Percentiles rank a stretch among this genome's conserved stretches.
Conservation (phyloP, 2,329 filamentous ascomycete genomes). For the Seiridium cupressi region DNA sequence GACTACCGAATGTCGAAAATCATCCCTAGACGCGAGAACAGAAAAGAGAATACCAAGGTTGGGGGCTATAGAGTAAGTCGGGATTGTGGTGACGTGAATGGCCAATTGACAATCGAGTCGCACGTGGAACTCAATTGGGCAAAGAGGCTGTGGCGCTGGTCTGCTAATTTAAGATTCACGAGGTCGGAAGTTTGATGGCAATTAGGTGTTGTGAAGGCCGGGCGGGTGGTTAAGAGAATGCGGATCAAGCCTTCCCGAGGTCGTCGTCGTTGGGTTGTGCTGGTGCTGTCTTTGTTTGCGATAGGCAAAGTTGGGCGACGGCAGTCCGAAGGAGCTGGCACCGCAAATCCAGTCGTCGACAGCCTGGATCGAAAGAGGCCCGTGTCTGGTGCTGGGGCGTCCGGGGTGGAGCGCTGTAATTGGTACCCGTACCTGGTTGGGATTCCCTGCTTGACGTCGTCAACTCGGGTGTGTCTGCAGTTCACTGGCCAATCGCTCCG, state of each 20-base stretch:
- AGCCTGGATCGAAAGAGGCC: neutral
- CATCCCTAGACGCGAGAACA: conserved; percentile 3
- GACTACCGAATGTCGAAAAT: conserved; percentile 4
- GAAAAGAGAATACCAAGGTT: neutral
- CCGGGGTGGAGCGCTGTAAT: neutral
- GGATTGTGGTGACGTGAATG: conserved; percentile 1
- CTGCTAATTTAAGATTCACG: neutral
- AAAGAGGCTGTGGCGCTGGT: neutral
- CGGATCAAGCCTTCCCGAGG: neutral
- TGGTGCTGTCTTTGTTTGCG: neutral
- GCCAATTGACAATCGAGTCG: conserved; percentile 2
- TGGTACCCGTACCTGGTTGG: neutral
- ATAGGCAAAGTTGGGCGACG: neutral
- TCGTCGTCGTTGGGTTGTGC: neutral
- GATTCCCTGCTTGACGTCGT: neutral
- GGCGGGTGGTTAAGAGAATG: neutral
- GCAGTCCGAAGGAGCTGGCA: neutral
- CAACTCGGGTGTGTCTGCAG: neutral
- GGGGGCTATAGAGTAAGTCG: neutral
- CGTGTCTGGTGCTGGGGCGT: neutral
- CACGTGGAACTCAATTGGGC: neutral
- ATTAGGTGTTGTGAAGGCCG: neutral
- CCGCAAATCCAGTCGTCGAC: neutral
- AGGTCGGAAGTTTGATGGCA: neutral
- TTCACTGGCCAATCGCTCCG: neutral